Conservation (phyloP, 2,329 filamentous ascomycete species). For the Metarhizium humberi region DNA sequence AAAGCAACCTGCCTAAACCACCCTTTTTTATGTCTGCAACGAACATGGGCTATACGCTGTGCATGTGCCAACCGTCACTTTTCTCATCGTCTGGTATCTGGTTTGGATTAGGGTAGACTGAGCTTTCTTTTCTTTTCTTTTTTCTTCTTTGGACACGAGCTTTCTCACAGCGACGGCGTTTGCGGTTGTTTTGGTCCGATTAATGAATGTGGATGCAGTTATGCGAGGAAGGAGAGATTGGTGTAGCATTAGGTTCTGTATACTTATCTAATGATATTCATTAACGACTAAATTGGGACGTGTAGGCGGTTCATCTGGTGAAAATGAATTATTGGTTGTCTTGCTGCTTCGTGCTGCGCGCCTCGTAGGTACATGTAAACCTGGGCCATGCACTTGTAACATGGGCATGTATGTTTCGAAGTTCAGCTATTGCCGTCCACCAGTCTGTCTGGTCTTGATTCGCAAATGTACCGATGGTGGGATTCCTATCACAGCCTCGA, state of each 20-base stretch:
- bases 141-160: constrained; percentile 6
- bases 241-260: background rate
- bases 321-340: too few species aligned
- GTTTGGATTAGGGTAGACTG: background rate
- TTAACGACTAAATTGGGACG: background rate
- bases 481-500: too few species aligned
- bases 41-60: background rate
- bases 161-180: constrained; percentile 26
- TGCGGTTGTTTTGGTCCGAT: background rate
- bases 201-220: background rate
- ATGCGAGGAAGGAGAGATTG: background rate
- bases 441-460: too few species aligned
- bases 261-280: background rate
- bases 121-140: background rate
- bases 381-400: too few species aligned
- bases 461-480: too few species aligned
- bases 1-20: constrained; percentile 3
- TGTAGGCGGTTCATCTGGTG: too few species aligned
- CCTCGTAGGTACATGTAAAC: too few species aligned
- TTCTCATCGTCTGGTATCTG: background rate
- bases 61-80: background rate
- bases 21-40: background rate
- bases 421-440: too few species aligned
- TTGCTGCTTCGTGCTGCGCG: too few species aligned
- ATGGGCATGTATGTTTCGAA: too few species aligned